Base-by-base conservation (phyloP, 129 eudicot genomes). In the Flaveria sonorensis region DNA sequence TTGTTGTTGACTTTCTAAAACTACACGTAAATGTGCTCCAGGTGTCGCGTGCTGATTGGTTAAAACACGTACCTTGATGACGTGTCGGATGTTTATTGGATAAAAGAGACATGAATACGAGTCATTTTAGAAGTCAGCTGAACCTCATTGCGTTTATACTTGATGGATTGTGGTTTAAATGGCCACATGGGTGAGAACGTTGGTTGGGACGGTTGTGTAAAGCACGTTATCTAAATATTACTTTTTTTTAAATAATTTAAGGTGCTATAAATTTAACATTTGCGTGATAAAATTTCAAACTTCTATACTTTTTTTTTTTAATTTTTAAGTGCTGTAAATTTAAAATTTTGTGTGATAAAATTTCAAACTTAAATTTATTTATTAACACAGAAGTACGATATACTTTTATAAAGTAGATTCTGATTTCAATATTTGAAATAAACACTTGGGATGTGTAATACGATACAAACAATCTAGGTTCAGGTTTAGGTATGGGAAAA, bases 41-140 rank as follows among this genome's bases (percentile, higher is more conserved):
- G 15, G 64, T 74, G 76, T 56, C 1, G 47, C 24, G 13, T 56
- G 20, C 28, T 69, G 53, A 74, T 57, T 81, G 64, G 84, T 19
- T 67, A 0, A 43, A 11, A 67, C 64, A 81, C 76, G 76, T 45
- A 20, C 0, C 20, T 28, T 45, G 56, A 43, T 4, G 1, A 68
- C 80, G 84, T 81, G 84, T 21, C 64, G 21, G 16, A 45, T 15
- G 2, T 43, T 3, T 14, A 81, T 81, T 74, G 84, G 84, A 16
- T 45, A 0, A 0, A 21, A 12, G 45, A 47, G 75, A 81, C 75
- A 71, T 73, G 83, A 62, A 36, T 79, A 24, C 36, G 10, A 51
- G 78, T 72, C 15, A 24, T 72, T 50, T 53, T 51, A 50, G 51
- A 21, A 10, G 56, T 13, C 7, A 11, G 66, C 21, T 15, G 21